phyloP scores from a whole-genome alignment of 345 rosid species.

The Bretschneidera sinensis region DNA sequence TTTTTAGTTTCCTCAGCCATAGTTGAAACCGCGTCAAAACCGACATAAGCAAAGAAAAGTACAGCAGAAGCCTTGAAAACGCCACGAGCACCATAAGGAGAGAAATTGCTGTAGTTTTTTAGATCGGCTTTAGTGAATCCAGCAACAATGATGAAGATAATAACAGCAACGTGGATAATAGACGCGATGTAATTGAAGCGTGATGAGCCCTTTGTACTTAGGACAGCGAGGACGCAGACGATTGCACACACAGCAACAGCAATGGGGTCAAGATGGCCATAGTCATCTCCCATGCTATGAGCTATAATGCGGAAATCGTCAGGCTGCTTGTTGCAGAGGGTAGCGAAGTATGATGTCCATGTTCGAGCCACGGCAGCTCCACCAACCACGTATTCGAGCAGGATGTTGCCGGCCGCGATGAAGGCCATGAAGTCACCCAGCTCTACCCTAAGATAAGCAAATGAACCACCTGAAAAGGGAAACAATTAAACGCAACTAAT shows the following conservation, averaged over 20 bases:
- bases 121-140: constrained; percentile 56
- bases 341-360: constrained; percentile 88
- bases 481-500: too few species aligned
- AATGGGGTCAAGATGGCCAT: constrained; percentile 67
- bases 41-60: constrained; percentile 77
- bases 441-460: constrained; percentile 84
- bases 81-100: constrained; percentile 53
- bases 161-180: constrained; percentile 55
- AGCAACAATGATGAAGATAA: constrained; percentile 61
- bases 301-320: constrained; percentile 57
- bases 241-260: constrained; percentile 41
- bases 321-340: constrained; percentile 67
- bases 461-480: constrained; percentile 63
- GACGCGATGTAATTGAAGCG: constrained; percentile 69
- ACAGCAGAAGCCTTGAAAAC: constrained; percentile 64
- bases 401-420: constrained; percentile 84
- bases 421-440: constrained; percentile 89
- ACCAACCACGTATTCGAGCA: constrained; percentile 60
- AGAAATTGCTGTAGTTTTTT: constrained; percentile 44
- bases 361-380: constrained; percentile 80
- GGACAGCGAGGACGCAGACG: constrained; percentile 52
- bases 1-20: constrained; percentile 92
- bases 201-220: constrained; percentile 78
- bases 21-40: constrained; percentile 83
- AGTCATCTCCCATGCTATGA: constrained; percentile 40